Base-by-base conservation (phyloP, 192 early-diverging fungal species). In the Mortierella alpina region DNA sequence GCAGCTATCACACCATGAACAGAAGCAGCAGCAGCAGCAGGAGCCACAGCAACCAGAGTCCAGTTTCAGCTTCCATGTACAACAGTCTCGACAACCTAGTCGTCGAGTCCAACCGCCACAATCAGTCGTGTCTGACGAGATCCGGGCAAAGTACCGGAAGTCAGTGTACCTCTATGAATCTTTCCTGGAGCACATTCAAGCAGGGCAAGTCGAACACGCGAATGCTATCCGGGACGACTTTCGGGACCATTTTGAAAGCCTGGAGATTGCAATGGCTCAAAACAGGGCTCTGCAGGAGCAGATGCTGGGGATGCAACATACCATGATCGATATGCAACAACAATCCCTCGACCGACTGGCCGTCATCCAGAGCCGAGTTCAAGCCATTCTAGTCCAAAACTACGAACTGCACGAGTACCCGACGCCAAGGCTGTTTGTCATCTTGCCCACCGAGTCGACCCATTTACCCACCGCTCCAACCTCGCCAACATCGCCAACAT, bases 321-420 rank as follows among this genome's bases (percentile, higher is more conserved):
- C 12, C 12, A 71, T 71, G 42, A 45, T 52, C 46, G 46, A 63
- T 6, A 53, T 71, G 50, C 69, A 71, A 6, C 51, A 55, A 49
- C 64, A 74, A 39, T 17, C 64, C 39, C 40, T 59, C 6, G 64
- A 66, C 11, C 42, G 46, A 20, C 20, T 74, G 0, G 47, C 48
- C 7, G 9, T 14, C 8, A 59, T 74, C 23, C 64, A 67, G 22
- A 54, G 3, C 10, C 23, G 44, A 13, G 72, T 74, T 2, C 64
- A 74, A 14, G 49, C 64, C 0, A 74, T 74, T 39, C 54, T 74
- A 0, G 20, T 67, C n/a, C 63, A 74, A 22, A 67, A 60, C 57
- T 67, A 54, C 17, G 72, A 56, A 2, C 11, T 60, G 14, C 47
- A 58, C 20, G 71, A 66, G 18, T 73, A 73, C n/a, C 63, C 72